These are phyloP conservation scores for Cymodocea nodosa DNA, from an alignment of 116 monocot species.

Conservation along the genomic window DNA sequence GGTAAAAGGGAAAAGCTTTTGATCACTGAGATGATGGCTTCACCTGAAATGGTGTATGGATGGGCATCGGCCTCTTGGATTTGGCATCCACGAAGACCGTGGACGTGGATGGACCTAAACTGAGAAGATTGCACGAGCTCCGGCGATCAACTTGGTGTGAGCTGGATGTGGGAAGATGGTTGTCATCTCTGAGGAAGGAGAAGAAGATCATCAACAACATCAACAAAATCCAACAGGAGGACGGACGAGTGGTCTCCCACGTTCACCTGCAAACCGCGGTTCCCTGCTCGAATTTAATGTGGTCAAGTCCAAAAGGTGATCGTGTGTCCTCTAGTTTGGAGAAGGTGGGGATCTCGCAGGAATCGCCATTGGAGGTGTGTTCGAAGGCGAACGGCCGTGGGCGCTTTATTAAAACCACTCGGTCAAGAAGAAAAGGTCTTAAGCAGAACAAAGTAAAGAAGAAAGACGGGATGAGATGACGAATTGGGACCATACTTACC, in stretches of 20 bases:
- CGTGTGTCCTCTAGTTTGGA: neutral
- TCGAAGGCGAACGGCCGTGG: conserved; percentile 2
- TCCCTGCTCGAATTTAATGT: neutral
- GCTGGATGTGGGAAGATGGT: neutral
- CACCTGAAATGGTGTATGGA: neutral
- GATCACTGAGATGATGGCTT: neutral
- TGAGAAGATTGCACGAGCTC: neutral
- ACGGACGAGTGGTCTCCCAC: no score
- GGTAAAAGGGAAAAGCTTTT: neutral
- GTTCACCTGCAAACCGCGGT: neutral
- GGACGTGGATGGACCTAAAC: neutral
- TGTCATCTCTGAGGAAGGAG: neutral
- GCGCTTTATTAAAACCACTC: neutral
- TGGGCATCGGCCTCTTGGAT: neutral
- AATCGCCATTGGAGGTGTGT: neutral
- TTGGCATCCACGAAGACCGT: neutral
- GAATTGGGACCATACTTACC: conserved; percentile 6
- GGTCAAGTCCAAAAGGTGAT: neutral
- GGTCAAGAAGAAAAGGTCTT: no score
- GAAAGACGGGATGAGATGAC: neutral
- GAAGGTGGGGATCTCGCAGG: neutral
- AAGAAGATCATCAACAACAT: neutral
- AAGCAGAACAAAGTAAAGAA: neutral
- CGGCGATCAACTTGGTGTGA: neutral
- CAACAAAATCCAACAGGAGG: neutral